Evolutionary conservation across 371 early-diverging fungal species (phyloP), one percentile per base, ranked within the genome.

Genomic region (Apophysomyces trapeziformis): DNA sequence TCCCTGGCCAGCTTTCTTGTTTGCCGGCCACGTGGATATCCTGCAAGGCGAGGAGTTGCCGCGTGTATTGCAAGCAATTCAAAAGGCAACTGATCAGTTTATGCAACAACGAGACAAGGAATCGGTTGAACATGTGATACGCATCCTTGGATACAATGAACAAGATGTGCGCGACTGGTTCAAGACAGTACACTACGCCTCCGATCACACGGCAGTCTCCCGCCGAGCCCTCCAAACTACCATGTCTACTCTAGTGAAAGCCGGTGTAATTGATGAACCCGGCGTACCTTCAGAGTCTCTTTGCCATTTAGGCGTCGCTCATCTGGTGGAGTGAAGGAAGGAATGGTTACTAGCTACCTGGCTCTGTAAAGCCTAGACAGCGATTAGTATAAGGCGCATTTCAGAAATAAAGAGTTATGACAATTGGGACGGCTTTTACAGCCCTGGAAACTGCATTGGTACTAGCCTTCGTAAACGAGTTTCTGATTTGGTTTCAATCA

Each of bases 1-100:
- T n/a, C 93, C 93, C 7, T 95, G 95, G 95, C 93, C 94, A 32
- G 92, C 94, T 6, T 95, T 95, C 71, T 72, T 89, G 75, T 85
- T 93, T 67, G 95, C 92, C 7, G 92, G 90, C 38, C 84, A 83
- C 18, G 68, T 66, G 0, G 81, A 84, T 64, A 71, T 87, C 18
- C 67, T 89, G 11, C 68, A 73, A 18, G 37, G 54, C 6, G 69
- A 78, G 3, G 72, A 58, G 1, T n/a, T 89, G 6, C 61, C 67
- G 16, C 66, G 71, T 16, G 73, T 85, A 9, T 65, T 89, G 39
- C 54, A 57, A 14, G 80, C 76, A n/a, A 83, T 89, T 32, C 71
- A 83, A 35, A 57, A 56, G 16, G 85, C 87, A 1, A 80, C 79
- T 0, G 32, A n/a, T 0, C 57, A 65, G 21, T 90, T 90, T 65